Evolutionary conservation across 179 eudicot genomes (phyloP).

Genomic region (Spergularia azorica): DNA sequence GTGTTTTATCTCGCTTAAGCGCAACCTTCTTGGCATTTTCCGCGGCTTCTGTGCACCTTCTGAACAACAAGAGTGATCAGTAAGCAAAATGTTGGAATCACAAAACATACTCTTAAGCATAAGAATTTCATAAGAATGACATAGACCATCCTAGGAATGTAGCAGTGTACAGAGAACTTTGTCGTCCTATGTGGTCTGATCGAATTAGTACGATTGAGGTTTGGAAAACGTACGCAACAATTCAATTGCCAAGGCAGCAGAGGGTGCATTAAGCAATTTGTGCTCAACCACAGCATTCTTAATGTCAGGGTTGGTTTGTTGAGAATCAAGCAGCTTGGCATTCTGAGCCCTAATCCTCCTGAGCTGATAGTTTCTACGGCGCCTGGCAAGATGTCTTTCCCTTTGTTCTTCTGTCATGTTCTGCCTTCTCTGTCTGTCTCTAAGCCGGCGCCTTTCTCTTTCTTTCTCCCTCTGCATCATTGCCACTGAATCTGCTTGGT

Average conservation of each 20-base stretch:
- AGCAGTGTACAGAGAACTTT: no score
- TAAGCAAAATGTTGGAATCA: background rate
- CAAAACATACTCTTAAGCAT: background rate
- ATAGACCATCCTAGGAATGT: no score
- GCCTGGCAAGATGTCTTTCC: constrained; percentile 54
- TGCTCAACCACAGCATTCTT: background rate
- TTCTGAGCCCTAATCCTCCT: constrained; percentile 46
- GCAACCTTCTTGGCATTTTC: constrained; percentile 25
- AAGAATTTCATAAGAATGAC: no score
- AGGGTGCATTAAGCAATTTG: background rate
- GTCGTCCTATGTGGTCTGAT: no score
- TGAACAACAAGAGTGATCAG: background rate
- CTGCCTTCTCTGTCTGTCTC: constrained; percentile 55
- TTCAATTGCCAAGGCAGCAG: background rate
- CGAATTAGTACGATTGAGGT: constrained; percentile 19
- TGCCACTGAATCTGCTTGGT: constrained; percentile 15
- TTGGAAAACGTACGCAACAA: background rate
- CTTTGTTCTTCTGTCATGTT: constrained; percentile 53
- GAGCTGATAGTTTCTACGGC: constrained; percentile 55
- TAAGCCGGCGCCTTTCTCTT: constrained; percentile 44
- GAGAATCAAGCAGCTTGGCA: constrained; percentile 23
- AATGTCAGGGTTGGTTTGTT: background rate
- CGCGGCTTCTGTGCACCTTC: constrained; percentile 3
- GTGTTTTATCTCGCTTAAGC: constrained; percentile 43
- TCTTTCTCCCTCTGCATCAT: constrained; percentile 43